These are phyloP conservation scores for Penicillium egyptiacum DNA, from an alignment of 495 filamentous ascomycete genomes.

Conservation along the genomic window DNA sequence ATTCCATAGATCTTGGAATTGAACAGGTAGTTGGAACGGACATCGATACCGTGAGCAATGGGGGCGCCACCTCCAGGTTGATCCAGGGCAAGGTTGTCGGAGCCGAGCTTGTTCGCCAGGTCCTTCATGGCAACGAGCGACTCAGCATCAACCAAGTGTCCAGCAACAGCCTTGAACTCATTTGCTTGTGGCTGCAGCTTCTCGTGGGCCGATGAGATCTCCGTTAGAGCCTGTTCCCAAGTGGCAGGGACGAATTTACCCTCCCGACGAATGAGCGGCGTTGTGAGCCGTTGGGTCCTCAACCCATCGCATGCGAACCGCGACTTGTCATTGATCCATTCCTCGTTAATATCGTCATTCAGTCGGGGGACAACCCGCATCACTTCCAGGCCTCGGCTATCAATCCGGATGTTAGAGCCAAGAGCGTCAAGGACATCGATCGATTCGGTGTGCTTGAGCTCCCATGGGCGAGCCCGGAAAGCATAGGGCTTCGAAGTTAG, in stretches of 20 bases:
- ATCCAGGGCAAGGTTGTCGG: slow-evolving; percentile 92
- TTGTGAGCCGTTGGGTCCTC: slow-evolving; percentile 90
- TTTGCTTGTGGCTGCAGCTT: slow-evolving; percentile 76
- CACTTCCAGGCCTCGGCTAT: slow-evolving; percentile 90
- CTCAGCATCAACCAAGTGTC: slow-evolving; percentile 86
- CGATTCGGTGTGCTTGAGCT: slow-evolving; percentile 88
- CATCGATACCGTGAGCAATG: slow-evolving; percentile 87
- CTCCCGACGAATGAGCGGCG: slow-evolving; percentile 82
- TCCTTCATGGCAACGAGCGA: slow-evolving; percentile 96
- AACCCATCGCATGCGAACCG: slow-evolving; percentile 97
- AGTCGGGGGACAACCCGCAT: slow-evolving; percentile 91
- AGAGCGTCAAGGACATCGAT: slow-evolving; percentile 91
- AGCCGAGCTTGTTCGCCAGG: slow-evolving; percentile 89
- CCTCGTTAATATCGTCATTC: slow-evolving; percentile 97
- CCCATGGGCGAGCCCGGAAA: slow-evolving; percentile 95
- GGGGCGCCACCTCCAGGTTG: slow-evolving; percentile 81
- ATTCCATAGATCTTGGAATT: slow-evolving; percentile 93
- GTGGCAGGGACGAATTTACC: slow-evolving; percentile 85
- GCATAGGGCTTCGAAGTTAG: slow-evolving; percentile 96
- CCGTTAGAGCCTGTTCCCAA: slow-evolving; percentile 91
- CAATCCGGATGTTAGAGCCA: slow-evolving; percentile 91
- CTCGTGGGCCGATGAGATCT: slow-evolving; percentile 75
- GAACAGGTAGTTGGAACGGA: slow-evolving; percentile 92
- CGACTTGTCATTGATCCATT: slow-evolving; percentile 99
- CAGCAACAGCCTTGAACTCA: slow-evolving; percentile 94